Conservation (phyloP, 805 yeast species). For the Candida incommunis region DNA sequence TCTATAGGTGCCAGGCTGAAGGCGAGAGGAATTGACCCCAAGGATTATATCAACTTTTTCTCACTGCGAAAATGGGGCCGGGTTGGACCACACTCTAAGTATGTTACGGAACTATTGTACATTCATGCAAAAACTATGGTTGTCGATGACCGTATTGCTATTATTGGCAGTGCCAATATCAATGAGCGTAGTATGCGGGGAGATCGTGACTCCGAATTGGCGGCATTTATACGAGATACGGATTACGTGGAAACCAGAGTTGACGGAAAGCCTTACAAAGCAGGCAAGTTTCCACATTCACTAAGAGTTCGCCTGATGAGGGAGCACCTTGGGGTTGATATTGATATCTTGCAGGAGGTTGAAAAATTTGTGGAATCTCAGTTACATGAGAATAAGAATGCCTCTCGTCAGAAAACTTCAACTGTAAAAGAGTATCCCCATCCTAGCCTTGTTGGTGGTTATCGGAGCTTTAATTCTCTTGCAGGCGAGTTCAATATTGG, state of each 20-base stretch:
- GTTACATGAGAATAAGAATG: neutral
- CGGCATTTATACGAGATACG: constrained; percentile 75
- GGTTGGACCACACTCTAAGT: constrained; percentile 56
- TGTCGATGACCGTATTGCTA: constrained; percentile 85
- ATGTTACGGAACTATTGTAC: constrained; percentile 84
- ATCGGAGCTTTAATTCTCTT: constrained; percentile 52
- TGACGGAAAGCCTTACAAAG: constrained; percentile 72
- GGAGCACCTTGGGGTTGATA: constrained; percentile 91
- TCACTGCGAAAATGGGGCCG: constrained; percentile 93
- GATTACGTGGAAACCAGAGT: constrained; percentile 36
- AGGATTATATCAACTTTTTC: constrained; percentile 80
- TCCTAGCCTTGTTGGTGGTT: neutral
- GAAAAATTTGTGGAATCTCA: neutral
- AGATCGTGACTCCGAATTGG: constrained; percentile 84
- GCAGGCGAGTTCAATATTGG: constrained; percentile 85
- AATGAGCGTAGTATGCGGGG: constrained; percentile 97
- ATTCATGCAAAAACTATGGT: constrained; percentile 87
- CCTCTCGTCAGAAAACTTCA: neutral
- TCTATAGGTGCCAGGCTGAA: constrained; percentile 76
- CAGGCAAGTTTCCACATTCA: constrained; percentile 80
- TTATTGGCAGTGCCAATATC: constrained; percentile 94
- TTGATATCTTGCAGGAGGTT: constrained; percentile 31
- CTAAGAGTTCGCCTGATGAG: constrained; percentile 86
- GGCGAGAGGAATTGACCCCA: constrained; percentile 70
- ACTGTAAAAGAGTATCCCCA: neutral